These are phyloP conservation scores for Mycena maculata DNA, from an alignment of 768 basidiomycete genomes.

Conservation along the genomic window DNA sequence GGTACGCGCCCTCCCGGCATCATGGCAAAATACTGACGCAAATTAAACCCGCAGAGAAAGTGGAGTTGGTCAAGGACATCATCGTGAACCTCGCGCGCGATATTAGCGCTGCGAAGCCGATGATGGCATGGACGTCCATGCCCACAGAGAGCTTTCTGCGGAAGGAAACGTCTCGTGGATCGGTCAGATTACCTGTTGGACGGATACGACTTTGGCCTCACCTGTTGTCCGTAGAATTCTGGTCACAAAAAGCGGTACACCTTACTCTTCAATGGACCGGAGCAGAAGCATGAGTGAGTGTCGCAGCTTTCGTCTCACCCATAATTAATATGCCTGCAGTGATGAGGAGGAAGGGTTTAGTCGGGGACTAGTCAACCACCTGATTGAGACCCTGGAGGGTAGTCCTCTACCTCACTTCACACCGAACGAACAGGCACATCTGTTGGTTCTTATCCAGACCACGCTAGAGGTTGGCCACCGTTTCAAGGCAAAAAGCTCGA, in stretches of 20 bases:
- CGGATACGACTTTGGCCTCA: neutral
- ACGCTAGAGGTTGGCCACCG: constrained; percentile 70
- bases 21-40: neutral
- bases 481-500: neutral
- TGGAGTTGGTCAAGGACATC: constrained; percentile 86
- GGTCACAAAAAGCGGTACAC: constrained; percentile 57
- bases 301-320: neutral
- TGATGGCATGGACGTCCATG: constrained; percentile 59
- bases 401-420: constrained; percentile 77
- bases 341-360: constrained; percentile 69
- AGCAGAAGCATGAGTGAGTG: constrained; percentile 59
- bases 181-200: neutral
- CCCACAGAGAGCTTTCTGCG: constrained; percentile 68
- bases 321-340: neutral
- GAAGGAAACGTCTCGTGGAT: constrained; percentile 40
- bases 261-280: constrained; percentile 63
- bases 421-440: constrained; percentile 83
- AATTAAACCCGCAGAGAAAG: constrained; percentile 66
- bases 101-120: constrained; percentile 41
- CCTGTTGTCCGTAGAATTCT: constrained; percentile 7
- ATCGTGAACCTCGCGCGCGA: constrained; percentile 72
- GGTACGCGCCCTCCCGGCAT: constrained; percentile 61
- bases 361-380: constrained; percentile 64
- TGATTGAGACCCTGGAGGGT: constrained; percentile 74
- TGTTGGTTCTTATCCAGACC: constrained; percentile 87